Base-by-base conservation (phyloP, 2,329 filamentous ascomycete genomes). In the Cladosporium colombiae region DNA sequence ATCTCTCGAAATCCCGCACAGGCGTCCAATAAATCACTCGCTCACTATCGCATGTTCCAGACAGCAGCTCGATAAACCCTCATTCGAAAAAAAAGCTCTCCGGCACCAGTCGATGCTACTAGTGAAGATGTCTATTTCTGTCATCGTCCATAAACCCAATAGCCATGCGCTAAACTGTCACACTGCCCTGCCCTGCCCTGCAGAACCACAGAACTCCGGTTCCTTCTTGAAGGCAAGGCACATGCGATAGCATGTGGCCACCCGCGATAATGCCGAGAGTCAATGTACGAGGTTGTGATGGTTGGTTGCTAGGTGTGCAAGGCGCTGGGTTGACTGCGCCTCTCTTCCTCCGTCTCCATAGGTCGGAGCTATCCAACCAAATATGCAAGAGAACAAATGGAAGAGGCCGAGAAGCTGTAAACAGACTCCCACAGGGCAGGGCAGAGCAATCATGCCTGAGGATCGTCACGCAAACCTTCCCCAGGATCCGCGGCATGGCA, bases 401-500 rank as follows among this genome's bases (percentile, higher is more conserved):
- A 40, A 37, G 55, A 37, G 40, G 55, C 55, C 33, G 31, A 57
- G 33, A 57, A 40, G 55, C 55, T 25, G 29, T 5, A 1, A 1
- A 21, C 40, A 46, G n/a, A 46, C 29, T 31, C 29, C 8, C 10
- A 21, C 16, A 46, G 40, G 40, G n/a, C 33, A 35, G 33, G 13
- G 33, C 33, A 35, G 29, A 31, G 29, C 29, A 31, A 35, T n/a
- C n/a, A 35, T 35, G 33, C 33, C 33, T 35, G 52, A 33, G n/a
- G 52, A 55, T 55, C 27, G 29, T 31, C 52, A 33, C 33, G 16
- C 8, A 57, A 35, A 33, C 33, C 23, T 57, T 23, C 55, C 55
- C 55, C 55, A 57, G 55, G 33, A 40, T 57, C 40, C 55, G 25
- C 55, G 55, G 55, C 55, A 57, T 33, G 55, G 55, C 55, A 35